Evolutionary conservation across 768 basidiomycete species (phyloP), one percentile per base, ranked within the genome.

Genomic region (Hygrophoropsis aurantiaca): DNA sequence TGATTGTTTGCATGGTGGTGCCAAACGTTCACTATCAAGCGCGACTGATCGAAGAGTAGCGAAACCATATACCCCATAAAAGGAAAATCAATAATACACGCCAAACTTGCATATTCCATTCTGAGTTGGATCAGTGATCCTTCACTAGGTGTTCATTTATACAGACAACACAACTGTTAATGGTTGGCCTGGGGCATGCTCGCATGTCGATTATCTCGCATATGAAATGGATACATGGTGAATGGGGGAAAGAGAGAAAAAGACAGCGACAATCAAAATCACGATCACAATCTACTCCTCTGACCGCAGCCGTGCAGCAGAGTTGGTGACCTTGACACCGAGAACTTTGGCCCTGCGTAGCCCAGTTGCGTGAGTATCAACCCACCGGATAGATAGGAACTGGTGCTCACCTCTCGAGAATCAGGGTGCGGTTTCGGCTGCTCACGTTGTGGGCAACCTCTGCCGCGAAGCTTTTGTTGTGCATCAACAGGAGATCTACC

Each of bases 381-480:
- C 15, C 11, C 21, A 49, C 40, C 8, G 5, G 7, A 36, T 38
- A 40, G 7, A 16, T 40, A 30, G 15, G n/a, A 40, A 6, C 11
- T 16, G 13, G 3, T 19, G 68, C 74, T 35, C 53, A 90, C 87
- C 94, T 81, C 72, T 94, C 92, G 42, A 98, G 74, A 58, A 99
- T 94, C 47, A 79, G 73, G 45, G 85, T 84, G 58, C 97, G 90
- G 80, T 98, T 97, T 68, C 91, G 87, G 78, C 89, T 90, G 75
- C 87, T 90, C 55, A 99, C 94, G 58, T 83, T 85, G 80, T 97
- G 94, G 43, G 97, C 97, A 59, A 99, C 93, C 69, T 95, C 92
- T 44, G 94, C 97, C 40, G 94, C 86, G 66, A 87, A 98, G 61
- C 75, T 86, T 78, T 91, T 91, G 83, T 92, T 94, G 82, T 97